A percentile compares a stretch with the other conserved stretches of the same genome.
phyloP scores from a whole-genome alignment of 164 flowering plant genomes.

The Kalanchoe fedtschenkoi region DNA sequence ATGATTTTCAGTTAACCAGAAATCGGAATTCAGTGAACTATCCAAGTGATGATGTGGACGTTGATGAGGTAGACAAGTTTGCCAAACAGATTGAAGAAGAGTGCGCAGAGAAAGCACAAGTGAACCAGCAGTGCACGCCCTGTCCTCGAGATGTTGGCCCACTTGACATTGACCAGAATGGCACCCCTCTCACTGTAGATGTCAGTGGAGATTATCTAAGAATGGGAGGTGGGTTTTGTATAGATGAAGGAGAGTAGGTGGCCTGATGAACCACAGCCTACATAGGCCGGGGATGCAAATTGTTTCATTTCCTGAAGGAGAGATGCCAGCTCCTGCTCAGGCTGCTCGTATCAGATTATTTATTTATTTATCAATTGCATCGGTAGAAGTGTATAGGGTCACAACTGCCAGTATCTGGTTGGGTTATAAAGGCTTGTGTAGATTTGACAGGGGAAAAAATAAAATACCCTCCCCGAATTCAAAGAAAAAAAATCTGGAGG shows the following conservation, averaged over 20 bases:
- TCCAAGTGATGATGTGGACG: conserved; percentile 18
- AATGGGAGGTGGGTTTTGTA: conserved; percentile 53
- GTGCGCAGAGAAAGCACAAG: conserved; percentile 11
- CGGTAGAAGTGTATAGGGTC: no score
- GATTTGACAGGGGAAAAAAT: no score
- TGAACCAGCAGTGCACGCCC: conserved; percentile 10
- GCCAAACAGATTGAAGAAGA: conserved; percentile 13
- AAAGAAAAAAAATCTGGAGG: no score
- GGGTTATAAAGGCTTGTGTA: no score
- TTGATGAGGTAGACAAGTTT: conserved; percentile 20
- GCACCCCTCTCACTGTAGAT: conserved; percentile 10
- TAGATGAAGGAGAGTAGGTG: conserved; percentile 22
- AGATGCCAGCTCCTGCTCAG: no score
- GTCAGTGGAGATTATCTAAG: conserved; percentile 25
- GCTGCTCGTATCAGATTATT: no score
- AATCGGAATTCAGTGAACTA: conserved; percentile 44
- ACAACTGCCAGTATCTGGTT: no score
- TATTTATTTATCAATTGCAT: no score
- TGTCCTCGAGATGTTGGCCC: conserved; percentile 32
- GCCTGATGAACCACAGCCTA: conserved; percentile 8
- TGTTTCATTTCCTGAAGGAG: no score
- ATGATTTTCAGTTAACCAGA: conserved; percentile 48
- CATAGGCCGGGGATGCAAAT: no score
- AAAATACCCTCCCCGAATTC: no score
- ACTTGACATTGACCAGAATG: conserved; percentile 3